A percentile compares a stretch with the other conserved stretches of the same genome.
Evolutionary conservation across 2,329 filamentous ascomycete genomes (phyloP).

Genomic region (Lasiodiplodia sp.): DNA sequence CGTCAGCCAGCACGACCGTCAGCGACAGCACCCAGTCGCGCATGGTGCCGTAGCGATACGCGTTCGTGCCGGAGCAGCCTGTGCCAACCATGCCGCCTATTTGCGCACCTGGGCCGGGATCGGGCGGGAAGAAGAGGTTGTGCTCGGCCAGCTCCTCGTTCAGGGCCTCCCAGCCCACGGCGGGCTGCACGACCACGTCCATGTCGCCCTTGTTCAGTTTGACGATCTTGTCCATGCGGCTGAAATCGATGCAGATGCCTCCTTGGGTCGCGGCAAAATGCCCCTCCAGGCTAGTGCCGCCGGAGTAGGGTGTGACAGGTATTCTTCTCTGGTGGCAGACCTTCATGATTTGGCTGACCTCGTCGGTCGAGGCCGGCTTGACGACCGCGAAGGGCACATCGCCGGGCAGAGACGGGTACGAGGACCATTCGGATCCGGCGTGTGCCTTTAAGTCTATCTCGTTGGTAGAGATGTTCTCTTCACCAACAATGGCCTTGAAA

Average conservation of each 20-base stretch:
- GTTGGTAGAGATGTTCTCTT: conserved; percentile 68
- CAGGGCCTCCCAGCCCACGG: conserved; percentile 84
- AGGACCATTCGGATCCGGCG: conserved; percentile 69
- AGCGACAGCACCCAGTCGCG: conserved; percentile 89
- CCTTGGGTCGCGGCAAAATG: conserved; percentile 84
- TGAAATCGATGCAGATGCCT: conserved; percentile 86
- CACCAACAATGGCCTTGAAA: conserved; percentile 66
- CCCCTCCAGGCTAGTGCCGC: conserved; percentile 88
- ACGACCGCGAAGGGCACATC: conserved; percentile 69
- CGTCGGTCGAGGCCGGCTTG: conserved; percentile 78
- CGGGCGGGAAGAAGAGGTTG: conserved; percentile 88
- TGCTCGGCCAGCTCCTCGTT: conserved; percentile 77
- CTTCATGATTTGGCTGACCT: conserved; percentile 88
- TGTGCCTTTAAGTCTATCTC: conserved; percentile 62
- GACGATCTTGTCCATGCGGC: conserved; percentile 82
- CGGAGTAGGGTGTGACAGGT: conserved; percentile 85
- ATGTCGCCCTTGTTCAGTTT: conserved; percentile 74
- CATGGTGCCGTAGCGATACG: conserved; percentile 94
- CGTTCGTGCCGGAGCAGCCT: conserved; percentile 81
- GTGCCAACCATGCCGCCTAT: conserved; percentile 90
- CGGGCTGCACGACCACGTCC: conserved; percentile 66
- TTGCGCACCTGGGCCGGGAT: conserved; percentile 89
- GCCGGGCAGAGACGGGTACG: conserved; percentile 52
- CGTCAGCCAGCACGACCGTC: conserved; percentile 89
- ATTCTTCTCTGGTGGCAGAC: conserved; percentile 82